Evolutionary conservation across 2,329 filamentous ascomycete genomes (phyloP), one percentile per base, ranked within the genome.

Genomic region (Colletotrichum melonis): DNA sequence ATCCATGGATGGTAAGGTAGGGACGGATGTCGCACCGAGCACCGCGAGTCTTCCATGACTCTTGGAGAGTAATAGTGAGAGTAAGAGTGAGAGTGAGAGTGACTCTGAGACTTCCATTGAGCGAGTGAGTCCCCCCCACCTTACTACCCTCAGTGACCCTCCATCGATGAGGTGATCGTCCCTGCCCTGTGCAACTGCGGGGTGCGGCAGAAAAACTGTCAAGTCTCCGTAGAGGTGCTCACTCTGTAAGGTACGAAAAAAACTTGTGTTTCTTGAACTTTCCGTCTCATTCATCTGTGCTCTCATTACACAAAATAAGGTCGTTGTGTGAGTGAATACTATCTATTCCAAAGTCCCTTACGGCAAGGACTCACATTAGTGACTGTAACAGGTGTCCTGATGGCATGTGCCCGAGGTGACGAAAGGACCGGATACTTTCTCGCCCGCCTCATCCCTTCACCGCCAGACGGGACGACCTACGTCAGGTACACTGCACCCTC

Each of bases 391-490:
- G 16, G 42, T 49, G 42, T 49, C 42, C 19, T 28, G 22, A 12
- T 22, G 26, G n/a, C 12, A 19, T 32, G 60, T 54, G 42, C 52
- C 38, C 26, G 60, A 52, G 38, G 60, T 46, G 42, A 52, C 60
- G 60, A 35, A 9, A 22, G 42, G 60, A 19, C 8, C 16, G 19
- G 60, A 63, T 35, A 35, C 49, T 64, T 64, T 26, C 12, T 8
- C 19, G 19, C 24, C 46, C 49, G 62, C 62, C 46, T 28, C 62
- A 55, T 64, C 49, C 52, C 62, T 55, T 64, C 62, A 64, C 62
- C 62, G 62, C 62, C 62, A 64, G 62, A 64, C 14, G 46, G 62
- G 62, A 30, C 30, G 28, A 56, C 66, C 28, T 42, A 63, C 57
- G 42, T 63, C 66, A 58, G 54, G 64, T 42, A 60, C 56, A 16